These are phyloP conservation scores for Luffa acutangula DNA, from an alignment of 306 rosid species.

Conservation along the genomic window DNA sequence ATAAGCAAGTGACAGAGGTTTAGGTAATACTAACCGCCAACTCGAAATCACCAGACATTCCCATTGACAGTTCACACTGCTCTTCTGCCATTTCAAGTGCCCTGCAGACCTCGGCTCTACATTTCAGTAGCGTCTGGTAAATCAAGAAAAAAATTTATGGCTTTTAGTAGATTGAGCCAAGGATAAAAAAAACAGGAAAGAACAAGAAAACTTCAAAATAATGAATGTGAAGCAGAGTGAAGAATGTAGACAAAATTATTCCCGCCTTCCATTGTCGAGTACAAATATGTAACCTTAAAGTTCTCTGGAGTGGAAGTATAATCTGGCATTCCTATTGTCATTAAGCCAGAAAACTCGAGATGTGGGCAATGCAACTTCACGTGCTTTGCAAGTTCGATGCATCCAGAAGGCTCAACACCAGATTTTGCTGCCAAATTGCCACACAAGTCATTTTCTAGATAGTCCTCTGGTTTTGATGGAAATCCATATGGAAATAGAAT, in stretches of 20 bases:
- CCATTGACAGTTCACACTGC: slow-evolving; percentile 38
- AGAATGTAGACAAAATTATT: background rate
- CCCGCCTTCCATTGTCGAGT: background rate
- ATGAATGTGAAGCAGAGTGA: background rate
- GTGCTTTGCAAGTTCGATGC: slow-evolving; percentile 34
- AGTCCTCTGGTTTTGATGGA: background rate
- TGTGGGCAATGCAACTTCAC: slow-evolving; percentile 32
- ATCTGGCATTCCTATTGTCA: slow-evolving; percentile 54
- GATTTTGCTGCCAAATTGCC: slow-evolving; percentile 35
- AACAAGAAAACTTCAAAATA: background rate
- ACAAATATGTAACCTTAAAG: slow-evolving; percentile 25
- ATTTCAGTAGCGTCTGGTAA: slow-evolving; percentile 21
- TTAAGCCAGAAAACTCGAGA: slow-evolving; percentile 39
- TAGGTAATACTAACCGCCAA: slow-evolving; percentile 22
- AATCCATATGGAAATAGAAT: background rate
- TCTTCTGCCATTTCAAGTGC: slow-evolving; percentile 33
- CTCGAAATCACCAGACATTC: slow-evolving; percentile 52
- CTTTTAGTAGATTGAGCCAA: background rate
- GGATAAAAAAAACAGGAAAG: background rate
- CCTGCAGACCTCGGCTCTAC: slow-evolving; percentile 35
- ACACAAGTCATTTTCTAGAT: background rate
- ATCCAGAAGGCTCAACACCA: slow-evolving; percentile 31
- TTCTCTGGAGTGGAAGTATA: slow-evolving; percentile 40
- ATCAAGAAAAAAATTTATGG: background rate
- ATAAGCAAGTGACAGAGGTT: background rate